Percentiles rank a stretch among this genome's conserved stretches.
These are phyloP conservation scores for Colletotrichum sp. DNA, from an alignment of 2,329 filamentous ascomycete genomes.

Conservation along the genomic window DNA sequence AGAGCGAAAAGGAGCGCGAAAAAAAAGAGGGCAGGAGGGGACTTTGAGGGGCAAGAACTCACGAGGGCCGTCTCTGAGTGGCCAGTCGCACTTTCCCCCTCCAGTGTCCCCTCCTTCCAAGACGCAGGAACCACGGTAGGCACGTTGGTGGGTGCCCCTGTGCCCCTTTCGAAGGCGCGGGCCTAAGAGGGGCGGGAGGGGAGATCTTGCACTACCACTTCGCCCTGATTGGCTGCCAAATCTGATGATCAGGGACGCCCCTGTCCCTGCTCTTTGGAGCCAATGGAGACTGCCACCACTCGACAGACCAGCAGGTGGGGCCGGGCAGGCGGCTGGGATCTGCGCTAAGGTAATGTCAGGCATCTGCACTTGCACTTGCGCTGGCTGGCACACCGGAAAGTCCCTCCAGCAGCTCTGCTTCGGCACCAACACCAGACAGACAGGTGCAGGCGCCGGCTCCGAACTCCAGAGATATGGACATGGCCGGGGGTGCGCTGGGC, in stretches of 20 bases:
- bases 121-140: not conserved
- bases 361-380: not conserved
- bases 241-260: not conserved
- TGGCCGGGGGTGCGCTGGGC: not conserved
- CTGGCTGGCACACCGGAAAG: not conserved
- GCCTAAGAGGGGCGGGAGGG: not conserved
- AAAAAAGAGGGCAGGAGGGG: not conserved
- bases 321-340: constrained; percentile 9
- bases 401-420: not conserved
- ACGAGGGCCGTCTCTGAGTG: not conserved
- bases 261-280: not conserved
- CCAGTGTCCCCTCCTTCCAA: not conserved
- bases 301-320: constrained; percentile 2
- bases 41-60: not conserved
- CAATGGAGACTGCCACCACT: not conserved
- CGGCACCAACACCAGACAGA: not conserved
- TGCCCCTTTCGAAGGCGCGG: not conserved
- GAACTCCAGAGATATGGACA: not conserved
- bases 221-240: not conserved
- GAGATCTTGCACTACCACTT: not conserved
- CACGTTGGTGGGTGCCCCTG: not conserved
- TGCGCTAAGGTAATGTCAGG: constrained; percentile 18
- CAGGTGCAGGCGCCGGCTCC: not conserved
- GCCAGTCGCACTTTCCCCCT: not conserved
- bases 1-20: not conserved